Evolutionary conservation across 1,284 basidiomycete species (phyloP), one percentile per base, ranked within the genome.

Genomic region (Papiliotrema terrestris): DNA sequence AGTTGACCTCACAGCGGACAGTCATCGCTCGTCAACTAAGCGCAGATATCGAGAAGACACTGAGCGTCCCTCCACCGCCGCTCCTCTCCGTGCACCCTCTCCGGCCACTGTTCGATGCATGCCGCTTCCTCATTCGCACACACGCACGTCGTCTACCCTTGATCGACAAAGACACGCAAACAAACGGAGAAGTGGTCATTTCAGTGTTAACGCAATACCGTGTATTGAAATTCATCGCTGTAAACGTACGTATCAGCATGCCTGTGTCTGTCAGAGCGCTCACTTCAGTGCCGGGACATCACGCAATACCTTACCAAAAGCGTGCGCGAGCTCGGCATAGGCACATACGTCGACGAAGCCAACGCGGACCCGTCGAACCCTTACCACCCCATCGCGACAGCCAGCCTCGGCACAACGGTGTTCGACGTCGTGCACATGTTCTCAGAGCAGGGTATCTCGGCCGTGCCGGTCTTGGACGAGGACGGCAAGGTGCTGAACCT

Each of bases 401-500:
- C 96, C 2, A 95, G 86, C 11, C 80, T 97, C 64, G 80, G 87
- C 59, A 98, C 95, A 1, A 88, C 91, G 19, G 96, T 99, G 0
- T 97, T 97, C 68, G 93, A 98, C 69, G 91, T 98, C 49, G 96
- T 98, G 0, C 96, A 98, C 74, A 93, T 97, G 88, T 98, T 98
- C 73, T 96, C 91, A 1, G 91, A 95, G 74, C 83, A 87, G 36
- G 89, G 92, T 15, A 97, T 99, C 64, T 95, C 91, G 22, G 94
- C 95, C 2, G 95, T 99, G 11, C 96, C 96, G 3, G 97, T 99
- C 68, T 82, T 98, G 22, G 91, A 97, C 69, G 86, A 90, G 55
- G 84, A 93, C 3, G 96, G 95, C 9, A 84, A 94, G 54, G 96
- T 98, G 35, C 84, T 98, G 55, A 95, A 99, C 73, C 78, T 99